Conservation (phyloP, 2,329 filamentous ascomycete species). For the Penicillium sp. region DNA sequence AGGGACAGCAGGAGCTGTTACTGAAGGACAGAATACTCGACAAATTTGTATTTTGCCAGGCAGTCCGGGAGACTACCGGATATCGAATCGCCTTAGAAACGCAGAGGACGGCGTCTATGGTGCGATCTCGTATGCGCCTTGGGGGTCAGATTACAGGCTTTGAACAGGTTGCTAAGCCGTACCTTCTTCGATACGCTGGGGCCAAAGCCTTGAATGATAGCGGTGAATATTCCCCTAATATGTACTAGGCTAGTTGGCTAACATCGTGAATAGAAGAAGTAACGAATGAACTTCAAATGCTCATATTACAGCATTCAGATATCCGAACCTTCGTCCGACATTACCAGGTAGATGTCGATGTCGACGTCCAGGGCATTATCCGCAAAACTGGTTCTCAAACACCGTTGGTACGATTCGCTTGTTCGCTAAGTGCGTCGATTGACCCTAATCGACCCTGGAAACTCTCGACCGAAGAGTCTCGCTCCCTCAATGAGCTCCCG, state of each 20-base stretch:
- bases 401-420: slow-evolving; percentile 25
- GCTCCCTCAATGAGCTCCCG: slow-evolving; percentile 25
- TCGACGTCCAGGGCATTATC: slow-evolving; percentile 28
- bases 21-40: slow-evolving; percentile 34
- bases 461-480: slow-evolving; percentile 20
- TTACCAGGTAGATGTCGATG: slow-evolving; percentile 27
- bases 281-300: slow-evolving; percentile 22
- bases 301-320: slow-evolving; percentile 22
- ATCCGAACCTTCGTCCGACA: slow-evolving; percentile 30
- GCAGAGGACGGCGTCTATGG: slow-evolving; percentile 21
- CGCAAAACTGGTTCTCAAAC: slow-evolving; percentile 21
- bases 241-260: slow-evolving; percentile 4
- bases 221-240: slow-evolving; percentile 31
- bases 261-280: slow-evolving; percentile 19
- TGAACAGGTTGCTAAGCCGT: slow-evolving; percentile 32
- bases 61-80: slow-evolving; percentile 19
- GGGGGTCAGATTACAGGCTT: slow-evolving; percentile 36
- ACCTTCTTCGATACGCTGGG: slow-evolving; percentile 35
- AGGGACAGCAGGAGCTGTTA: slow-evolving; percentile 33
- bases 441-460: slow-evolving; percentile 23
- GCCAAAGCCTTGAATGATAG: slow-evolving; percentile 42
- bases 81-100: slow-evolving; percentile 30
- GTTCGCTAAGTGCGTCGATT: slow-evolving; percentile 28
- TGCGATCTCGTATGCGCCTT: slow-evolving; percentile 29
- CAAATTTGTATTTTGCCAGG: slow-evolving; percentile 34